Conservation (phyloP, 139 green algal species). For the Limnomonas spitsbergensis region DNA sequence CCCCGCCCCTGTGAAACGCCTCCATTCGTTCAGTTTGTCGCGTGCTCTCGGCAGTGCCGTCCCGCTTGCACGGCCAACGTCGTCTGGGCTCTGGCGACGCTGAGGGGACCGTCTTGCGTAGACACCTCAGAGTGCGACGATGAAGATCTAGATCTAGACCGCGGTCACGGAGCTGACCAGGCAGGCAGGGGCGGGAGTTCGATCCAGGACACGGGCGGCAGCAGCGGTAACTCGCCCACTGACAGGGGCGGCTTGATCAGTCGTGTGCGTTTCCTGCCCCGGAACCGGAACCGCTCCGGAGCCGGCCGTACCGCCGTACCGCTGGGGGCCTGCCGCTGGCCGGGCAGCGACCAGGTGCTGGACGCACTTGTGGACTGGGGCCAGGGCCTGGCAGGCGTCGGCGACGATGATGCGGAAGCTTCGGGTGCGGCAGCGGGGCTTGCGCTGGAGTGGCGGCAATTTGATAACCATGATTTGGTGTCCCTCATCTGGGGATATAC, state of each 20-base stretch:
- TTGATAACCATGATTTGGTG: background rate
- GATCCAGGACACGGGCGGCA: background rate
- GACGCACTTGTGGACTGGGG: background rate
- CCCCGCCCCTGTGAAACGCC: too few relatives aligned
- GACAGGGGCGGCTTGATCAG: background rate
- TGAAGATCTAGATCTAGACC: background rate
- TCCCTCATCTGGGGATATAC: constrained; percentile 22
- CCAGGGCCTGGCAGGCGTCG: background rate
- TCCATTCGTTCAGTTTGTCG: too few relatives aligned
- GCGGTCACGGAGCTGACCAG: background rate
- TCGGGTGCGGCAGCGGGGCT: background rate
- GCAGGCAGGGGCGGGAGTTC: background rate
- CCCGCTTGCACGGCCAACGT: background rate
- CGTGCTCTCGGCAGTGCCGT: too few relatives aligned
- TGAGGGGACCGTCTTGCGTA: background rate
- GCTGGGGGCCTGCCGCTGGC: background rate
- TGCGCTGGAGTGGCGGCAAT: background rate
- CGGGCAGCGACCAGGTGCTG: background rate
- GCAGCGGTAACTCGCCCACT: background rate
- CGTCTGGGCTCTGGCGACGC: background rate
- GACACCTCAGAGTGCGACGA: background rate
- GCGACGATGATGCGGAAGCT: background rate
- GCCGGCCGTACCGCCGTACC: background rate
- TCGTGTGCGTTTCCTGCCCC: background rate
- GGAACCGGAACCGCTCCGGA: too few relatives aligned